Conservation (phyloP, 495 filamentous ascomycete species). For the Xylaria cubensis region DNA sequence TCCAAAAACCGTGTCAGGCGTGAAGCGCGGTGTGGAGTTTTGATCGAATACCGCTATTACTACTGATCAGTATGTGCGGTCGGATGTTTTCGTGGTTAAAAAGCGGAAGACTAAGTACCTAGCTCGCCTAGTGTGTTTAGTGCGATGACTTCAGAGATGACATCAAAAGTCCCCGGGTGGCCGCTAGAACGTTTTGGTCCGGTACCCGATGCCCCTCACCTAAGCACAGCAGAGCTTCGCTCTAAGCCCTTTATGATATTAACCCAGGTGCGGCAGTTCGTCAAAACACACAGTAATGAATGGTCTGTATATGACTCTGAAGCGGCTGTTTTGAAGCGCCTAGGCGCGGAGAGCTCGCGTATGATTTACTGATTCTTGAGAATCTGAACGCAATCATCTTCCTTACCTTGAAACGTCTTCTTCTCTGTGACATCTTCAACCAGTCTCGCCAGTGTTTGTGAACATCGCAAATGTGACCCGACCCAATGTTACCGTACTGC, state of each 20-base stretch:
- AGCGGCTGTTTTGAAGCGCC: neutral
- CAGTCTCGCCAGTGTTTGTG: neutral
- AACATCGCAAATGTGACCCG: neutral
- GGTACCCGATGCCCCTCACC: slow-evolving; percentile 11
- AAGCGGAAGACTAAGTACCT: neutral
- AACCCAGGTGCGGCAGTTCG: neutral
- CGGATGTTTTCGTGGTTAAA: slow-evolving; percentile 1
- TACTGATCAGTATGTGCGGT: too few species aligned
- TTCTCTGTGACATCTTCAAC: neutral
- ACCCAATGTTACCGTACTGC: neutral
- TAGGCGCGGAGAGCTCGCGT: neutral
- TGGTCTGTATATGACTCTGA: neutral
- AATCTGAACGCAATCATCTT: neutral
- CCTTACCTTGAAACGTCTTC: neutral
- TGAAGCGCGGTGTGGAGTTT: slow-evolving; percentile 17
- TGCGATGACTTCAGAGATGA: slow-evolving; percentile 11
- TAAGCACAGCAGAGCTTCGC: neutral
- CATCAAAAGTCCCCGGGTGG: slow-evolving; percentile 12
- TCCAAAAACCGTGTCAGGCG: slow-evolving; percentile 7
- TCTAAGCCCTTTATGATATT: slow-evolving; percentile 15
- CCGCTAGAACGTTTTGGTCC: slow-evolving; percentile 14
- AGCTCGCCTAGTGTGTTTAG: neutral
- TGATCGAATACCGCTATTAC: neutral
- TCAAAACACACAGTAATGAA: neutral
- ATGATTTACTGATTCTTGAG: neutral